Percentiles rank a stretch among this genome's conserved stretches.
Evolutionary conservation across 139 green algal species (phyloP).

Genomic region (Coelastrella sp.): DNA sequence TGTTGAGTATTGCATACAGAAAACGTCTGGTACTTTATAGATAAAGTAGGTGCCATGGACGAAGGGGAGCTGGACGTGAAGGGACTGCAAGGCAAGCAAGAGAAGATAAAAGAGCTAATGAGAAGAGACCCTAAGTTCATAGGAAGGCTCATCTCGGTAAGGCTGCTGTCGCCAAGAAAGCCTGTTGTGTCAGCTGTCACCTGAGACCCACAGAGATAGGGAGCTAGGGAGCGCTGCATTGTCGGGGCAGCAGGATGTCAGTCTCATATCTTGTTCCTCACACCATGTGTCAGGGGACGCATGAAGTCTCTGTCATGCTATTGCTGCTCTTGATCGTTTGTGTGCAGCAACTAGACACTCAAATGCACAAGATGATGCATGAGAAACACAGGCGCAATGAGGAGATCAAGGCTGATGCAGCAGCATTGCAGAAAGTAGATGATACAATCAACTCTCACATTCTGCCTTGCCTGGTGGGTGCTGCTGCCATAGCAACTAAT

Average conservation of each 20-base stretch:
- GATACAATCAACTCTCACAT: conserved; percentile 52
- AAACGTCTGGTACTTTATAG: too few species aligned
- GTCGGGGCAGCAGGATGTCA: too few species aligned
- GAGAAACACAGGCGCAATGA: conserved; percentile 47
- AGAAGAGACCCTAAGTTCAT: conserved; percentile 45
- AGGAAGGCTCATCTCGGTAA: conserved; percentile 32
- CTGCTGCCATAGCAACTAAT: neutral
- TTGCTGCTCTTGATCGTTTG: neutral
- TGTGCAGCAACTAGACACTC: conserved; percentile 47
- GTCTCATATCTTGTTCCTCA: too few species aligned
- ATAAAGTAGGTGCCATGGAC: neutral
- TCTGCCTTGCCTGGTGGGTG: conserved; percentile 55
- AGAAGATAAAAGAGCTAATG: conserved; percentile 51
- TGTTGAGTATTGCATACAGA: too few species aligned
- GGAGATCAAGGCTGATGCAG: conserved; percentile 35
- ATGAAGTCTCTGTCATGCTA: neutral
- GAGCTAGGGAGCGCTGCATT: too few species aligned
- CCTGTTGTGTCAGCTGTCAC: too few species aligned
- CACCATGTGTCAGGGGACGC: too few species aligned
- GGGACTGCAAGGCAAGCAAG: conserved; percentile 9
- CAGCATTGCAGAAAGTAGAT: conserved; percentile 41
- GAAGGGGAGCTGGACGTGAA: conserved; percentile 39
- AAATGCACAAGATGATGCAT: conserved; percentile 58
- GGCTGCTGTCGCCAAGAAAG: too few species aligned
- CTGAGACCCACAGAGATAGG: too few species aligned